Evolutionary conservation across 2,329 filamentous ascomycete genomes (phyloP), one percentile per base, ranked within the genome.

Genomic region (Fusarium stilboides): DNA sequence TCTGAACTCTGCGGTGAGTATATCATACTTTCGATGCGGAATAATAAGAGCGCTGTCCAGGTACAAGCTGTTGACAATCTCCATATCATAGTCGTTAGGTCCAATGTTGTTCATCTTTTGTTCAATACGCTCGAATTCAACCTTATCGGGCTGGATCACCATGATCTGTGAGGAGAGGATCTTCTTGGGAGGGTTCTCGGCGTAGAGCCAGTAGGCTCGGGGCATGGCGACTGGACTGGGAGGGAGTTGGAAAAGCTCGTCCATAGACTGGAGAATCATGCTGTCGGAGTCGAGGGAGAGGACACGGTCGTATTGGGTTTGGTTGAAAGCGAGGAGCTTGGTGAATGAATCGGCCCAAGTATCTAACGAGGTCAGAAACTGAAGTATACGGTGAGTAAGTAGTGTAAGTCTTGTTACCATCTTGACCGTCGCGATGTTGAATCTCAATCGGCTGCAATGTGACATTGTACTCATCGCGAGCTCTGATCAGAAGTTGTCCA

Each of bases 201-300:
- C 1, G 86, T 86, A 26, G 86, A 88, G 81, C 91, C 91, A 93
- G 78, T 94, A 93, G 12, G 91, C 91, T 20, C 89, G 87, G 2
- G 91, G 89, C 86, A 93, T 91, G 8, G 90, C 90, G 8, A 91
- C 85, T 4, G 86, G 82, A 2, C 86, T 84, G 1, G 82, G 78
- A 0, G 91, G 91, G 2, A 91, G 81, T 26, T 90, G 85, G 79
- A 94, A 94, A 2, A 93, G 84, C 65, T 93, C 90, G 73, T 94
- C 91, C 83, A 93, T 86, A 37, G 83, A 80, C 62, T 89, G 82
- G 6, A 91, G 83, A 5, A 93, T 79, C 2, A 86, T 86, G 22
- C 87, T 83, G 73, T 93, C 91, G n/a, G 89, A 90, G 76, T 93
- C 83, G 12, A 85, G 77, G 57, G 89, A 87, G 15, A 82, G 70